phyloP scores from a whole-genome alignment of 2,329 filamentous ascomycete genomes.

The Fusarium fujikuroi region DNA sequence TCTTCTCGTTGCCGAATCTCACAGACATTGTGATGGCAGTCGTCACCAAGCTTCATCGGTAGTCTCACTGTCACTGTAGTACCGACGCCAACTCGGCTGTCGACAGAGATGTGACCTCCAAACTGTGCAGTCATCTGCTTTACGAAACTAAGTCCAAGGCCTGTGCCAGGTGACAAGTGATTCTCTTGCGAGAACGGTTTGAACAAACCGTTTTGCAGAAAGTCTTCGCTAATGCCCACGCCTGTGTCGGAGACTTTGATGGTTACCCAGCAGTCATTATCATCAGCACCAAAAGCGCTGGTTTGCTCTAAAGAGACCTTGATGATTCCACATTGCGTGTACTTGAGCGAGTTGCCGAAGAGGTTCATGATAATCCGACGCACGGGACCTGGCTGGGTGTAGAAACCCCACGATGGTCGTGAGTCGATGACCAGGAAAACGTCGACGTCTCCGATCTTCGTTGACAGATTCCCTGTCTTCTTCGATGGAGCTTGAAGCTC shows the following conservation, averaged over 20 bases:
- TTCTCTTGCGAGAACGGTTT: conserved; percentile 74
- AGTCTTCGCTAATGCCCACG: conserved; percentile 72
- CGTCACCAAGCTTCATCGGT: conserved; percentile 38
- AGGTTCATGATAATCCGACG: conserved; percentile 70
- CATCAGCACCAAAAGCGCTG: neutral
- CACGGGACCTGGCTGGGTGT: conserved; percentile 62
- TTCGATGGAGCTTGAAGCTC: conserved; percentile 20
- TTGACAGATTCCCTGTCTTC: neutral
- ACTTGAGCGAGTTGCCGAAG: conserved; percentile 71
- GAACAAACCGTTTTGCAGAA: conserved; percentile 68
- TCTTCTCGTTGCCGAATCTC: conserved; percentile 32
- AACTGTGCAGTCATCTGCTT: conserved; percentile 67
- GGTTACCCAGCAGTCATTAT: conserved; percentile 32
- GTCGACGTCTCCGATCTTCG: conserved; percentile 39
- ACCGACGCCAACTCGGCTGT: conserved; percentile 53
- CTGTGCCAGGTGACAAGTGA: conserved; percentile 67
- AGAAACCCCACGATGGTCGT: conserved; percentile 61
- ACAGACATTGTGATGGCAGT: neutral
- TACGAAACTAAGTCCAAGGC: conserved; percentile 74
- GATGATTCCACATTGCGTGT: conserved; percentile 56
- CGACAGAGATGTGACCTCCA: conserved; percentile 68
- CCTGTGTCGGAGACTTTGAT: conserved; percentile 72
- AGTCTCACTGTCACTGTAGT: conserved; percentile 51
- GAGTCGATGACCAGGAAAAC: conserved; percentile 54
- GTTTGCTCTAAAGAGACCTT: conserved; percentile 44